Percentiles rank a stretch among this genome's conserved stretches.
Evolutionary conservation across 2,329 filamentous ascomycete genomes (phyloP).

Genomic region (Arthrobotrys entomopaga): DNA sequence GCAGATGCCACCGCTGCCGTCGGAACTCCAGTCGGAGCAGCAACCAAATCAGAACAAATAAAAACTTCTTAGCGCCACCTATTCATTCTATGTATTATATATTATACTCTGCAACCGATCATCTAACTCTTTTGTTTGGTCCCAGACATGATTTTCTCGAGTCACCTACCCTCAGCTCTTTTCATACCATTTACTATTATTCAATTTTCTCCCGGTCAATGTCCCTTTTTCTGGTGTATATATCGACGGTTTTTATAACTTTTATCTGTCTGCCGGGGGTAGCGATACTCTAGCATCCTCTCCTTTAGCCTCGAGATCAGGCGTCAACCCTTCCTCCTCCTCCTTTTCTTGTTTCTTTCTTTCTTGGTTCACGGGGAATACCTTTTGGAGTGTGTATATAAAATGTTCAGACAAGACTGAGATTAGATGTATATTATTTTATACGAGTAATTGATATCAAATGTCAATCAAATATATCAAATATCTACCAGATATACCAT

Average conservation of each 20-base stretch:
- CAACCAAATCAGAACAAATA: slow-evolving; percentile 37
- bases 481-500: no score
- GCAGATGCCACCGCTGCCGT: slow-evolving; percentile 34
- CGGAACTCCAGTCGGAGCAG: slow-evolving; percentile 23
- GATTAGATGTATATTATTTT: neutral
- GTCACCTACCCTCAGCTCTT: slow-evolving; percentile 4
- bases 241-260: neutral
- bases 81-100: slow-evolving; percentile 14
- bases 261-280: neutral
- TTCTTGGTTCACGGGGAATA: neutral
- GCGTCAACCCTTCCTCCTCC: neutral
- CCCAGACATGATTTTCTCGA: neutral
- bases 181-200: neutral
- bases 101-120: slow-evolving; percentile 22
- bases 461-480: no score
- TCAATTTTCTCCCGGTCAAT: neutral
- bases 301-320: neutral
- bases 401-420: neutral
- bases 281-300: neutral
- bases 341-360: neutral
- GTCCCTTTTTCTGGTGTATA: neutral
- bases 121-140: neutral
- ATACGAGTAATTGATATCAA: neutral
- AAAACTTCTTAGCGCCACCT: neutral
- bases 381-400: neutral